phyloP scores from a whole-genome alignment of 164 flowering plant genomes.

The Vitis labrusca region DNA sequence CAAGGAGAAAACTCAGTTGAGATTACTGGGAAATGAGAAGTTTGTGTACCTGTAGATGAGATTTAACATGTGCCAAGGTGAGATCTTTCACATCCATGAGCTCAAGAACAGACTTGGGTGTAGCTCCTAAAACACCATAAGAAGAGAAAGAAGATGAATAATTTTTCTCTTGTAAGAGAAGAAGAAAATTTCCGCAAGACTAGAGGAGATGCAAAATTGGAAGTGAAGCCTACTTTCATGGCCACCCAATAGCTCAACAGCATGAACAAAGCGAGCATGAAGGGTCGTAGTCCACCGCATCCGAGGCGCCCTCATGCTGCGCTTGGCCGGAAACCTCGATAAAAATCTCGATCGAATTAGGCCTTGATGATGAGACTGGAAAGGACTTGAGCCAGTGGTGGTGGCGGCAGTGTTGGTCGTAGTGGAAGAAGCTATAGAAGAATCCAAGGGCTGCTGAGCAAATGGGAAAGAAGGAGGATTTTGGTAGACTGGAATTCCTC shows the following conservation, averaged over 20 bases:
- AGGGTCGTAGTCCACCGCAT: constrained; percentile 98
- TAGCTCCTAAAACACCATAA: constrained; percentile 59
- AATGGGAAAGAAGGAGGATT: constrained; percentile 37
- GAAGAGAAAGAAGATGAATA: constrained; percentile 2
- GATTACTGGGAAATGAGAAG: not conserved
- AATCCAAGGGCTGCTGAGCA: constrained; percentile 29
- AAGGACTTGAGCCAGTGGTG: constrained; percentile 9
- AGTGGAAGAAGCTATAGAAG: constrained; percentile 23
- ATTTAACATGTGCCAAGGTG: constrained; percentile 95
- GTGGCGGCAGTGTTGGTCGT: constrained; percentile 14
- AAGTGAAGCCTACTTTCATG: constrained; percentile 76
- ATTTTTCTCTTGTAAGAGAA: not conserved
- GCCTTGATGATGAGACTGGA: constrained; percentile 29
- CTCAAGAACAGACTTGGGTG: constrained; percentile 98
- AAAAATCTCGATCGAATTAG: constrained; percentile 68
- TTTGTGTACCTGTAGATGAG: constrained; percentile 83
- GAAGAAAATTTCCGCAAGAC: not conserved
- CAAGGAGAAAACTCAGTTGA: constrained; percentile 14
- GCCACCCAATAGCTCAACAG: constrained; percentile 96
- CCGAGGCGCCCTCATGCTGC: constrained; percentile 90
- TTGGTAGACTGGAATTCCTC: constrained; percentile 88
- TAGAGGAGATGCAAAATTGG: not conserved
- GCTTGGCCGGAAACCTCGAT: constrained; percentile 70
- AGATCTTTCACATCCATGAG: constrained; percentile 99
- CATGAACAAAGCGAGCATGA: constrained; percentile 94